phyloP scores from a whole-genome alignment of 768 basidiomycete genomes.

The Kwoniella shandongensis region DNA sequence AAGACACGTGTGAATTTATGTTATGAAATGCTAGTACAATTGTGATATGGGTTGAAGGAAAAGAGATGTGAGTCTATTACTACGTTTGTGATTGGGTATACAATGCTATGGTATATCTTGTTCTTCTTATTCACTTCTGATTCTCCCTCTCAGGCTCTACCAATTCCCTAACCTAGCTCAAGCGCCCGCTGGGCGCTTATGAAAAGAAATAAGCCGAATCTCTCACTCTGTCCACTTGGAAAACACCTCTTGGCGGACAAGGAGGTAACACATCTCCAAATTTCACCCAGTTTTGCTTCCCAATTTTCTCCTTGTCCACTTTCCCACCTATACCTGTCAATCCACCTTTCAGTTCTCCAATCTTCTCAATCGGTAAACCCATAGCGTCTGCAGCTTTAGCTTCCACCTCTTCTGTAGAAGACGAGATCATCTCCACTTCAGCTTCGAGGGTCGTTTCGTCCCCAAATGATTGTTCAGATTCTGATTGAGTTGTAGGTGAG shows the following conservation, averaged over 20 bases:
- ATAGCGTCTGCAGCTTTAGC: conserved; percentile 9
- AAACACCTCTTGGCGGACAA: conserved; percentile 77
- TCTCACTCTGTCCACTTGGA: conserved; percentile 79
- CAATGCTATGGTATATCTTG: conserved; percentile 17
- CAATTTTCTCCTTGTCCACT: conserved; percentile 17
- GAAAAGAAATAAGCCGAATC: conserved; percentile 92
- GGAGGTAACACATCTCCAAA: conserved; percentile 75
- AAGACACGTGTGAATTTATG: no score
- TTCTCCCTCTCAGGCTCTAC: neutral
- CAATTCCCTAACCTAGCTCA: neutral
- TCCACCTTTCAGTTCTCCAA: neutral
- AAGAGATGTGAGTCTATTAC: neutral
- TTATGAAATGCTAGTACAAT: no score
- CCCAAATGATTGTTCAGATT: conserved; percentile 5
- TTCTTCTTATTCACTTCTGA: neutral
- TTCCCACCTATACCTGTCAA: neutral
- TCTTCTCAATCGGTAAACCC: conserved; percentile 13
- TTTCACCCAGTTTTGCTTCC: conserved; percentile 62
- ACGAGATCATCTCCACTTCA: conserved; percentile 13
- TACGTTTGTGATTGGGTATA: conserved; percentile 2
- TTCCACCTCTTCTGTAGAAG: conserved; percentile 13
- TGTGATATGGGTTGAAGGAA: no score
- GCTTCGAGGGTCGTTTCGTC: conserved; percentile 11
- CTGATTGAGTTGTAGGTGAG: no score
- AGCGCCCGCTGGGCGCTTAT: conserved; percentile 53